Base-by-base conservation (phyloP, 352 stramenopile species). In the Globisporangium paddicum region DNA sequence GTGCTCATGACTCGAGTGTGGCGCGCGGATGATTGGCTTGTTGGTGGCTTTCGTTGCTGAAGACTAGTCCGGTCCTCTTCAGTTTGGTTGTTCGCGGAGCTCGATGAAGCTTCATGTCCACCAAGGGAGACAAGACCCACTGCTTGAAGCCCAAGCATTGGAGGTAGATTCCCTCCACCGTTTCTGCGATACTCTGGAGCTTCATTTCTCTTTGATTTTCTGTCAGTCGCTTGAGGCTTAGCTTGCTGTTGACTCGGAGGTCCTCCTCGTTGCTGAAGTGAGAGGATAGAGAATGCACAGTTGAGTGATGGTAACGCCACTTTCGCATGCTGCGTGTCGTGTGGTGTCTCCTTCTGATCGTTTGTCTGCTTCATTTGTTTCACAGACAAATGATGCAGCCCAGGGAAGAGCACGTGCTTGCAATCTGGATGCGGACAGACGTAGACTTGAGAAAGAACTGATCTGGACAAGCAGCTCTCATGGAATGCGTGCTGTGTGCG, bases 391-490 rank as follows among this genome's bases (percentile, higher is more conserved):
- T 75, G 49, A 25, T 82, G 62, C 19, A 93, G 68, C 13, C 82
- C 82, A 35, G 84, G 84, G 47, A 93, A 79, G 13, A 93, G 62
- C 8, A 84, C 58, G 23, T 75, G 57, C 0, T 71, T 68, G 58
- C 82, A 90, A 2, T 58, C 64, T 16, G 69, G 62, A 55, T 75
- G 72, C 5, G 82, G 82, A 44, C 82, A 92, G 7, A 18, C 44
- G 35, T 88, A 90, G 19, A 72, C 42, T 52, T 90, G 74, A 8
- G 77, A 75, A 23, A 93, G 53, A 59, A 93, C 70, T 7, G 79
- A 87, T n/a, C 82, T 69, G 3, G 79, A 67, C 28, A 92, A 37
- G 45, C 84, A 93, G 52, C 84, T 90, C 40, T 91, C 82, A 38
- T 93, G 84, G 40, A 92, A 90, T 21, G 72, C 58, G 63, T 93